phyloP scores from a whole-genome alignment of 768 basidiomycete genomes.

The Suillus paluster region DNA sequence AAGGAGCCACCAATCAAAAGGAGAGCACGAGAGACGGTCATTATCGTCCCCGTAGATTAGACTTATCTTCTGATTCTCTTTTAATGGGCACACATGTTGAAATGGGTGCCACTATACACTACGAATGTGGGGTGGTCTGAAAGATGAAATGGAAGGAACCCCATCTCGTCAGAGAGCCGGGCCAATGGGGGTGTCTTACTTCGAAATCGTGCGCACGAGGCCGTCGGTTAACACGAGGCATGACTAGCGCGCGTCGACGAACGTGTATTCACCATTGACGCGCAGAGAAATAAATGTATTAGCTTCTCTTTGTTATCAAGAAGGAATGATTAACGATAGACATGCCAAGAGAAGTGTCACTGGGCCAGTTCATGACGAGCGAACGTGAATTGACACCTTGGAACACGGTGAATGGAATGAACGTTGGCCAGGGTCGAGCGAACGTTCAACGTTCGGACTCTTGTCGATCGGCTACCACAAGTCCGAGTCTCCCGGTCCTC shows the following conservation, averaged over 20 bases:
- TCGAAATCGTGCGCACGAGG: constrained; percentile 12
- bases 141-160: not conserved
- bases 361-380: not conserved
- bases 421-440: not conserved
- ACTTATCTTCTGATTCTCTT: not conserved
- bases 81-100: not conserved
- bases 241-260: not conserved
- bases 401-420: not conserved
- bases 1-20: constrained; percentile 25
- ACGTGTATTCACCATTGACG: constrained; percentile 8
- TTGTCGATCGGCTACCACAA: not conserved
- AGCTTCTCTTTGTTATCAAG: too few species aligned
- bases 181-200: not conserved
- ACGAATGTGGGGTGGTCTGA: constrained; percentile 1
- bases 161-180: not conserved
- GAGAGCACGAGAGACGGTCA: constrained; percentile 19
- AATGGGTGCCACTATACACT: not conserved
- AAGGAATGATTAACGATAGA: not conserved
- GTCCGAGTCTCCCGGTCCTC: not conserved
- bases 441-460: not conserved
- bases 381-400: not conserved
- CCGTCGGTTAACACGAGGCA: not conserved
- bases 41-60: not conserved
- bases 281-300: not conserved
- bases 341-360: not conserved